Evolutionary conservation across 768 basidiomycete species (phyloP).

Genomic region (Boletus rubropictus): DNA sequence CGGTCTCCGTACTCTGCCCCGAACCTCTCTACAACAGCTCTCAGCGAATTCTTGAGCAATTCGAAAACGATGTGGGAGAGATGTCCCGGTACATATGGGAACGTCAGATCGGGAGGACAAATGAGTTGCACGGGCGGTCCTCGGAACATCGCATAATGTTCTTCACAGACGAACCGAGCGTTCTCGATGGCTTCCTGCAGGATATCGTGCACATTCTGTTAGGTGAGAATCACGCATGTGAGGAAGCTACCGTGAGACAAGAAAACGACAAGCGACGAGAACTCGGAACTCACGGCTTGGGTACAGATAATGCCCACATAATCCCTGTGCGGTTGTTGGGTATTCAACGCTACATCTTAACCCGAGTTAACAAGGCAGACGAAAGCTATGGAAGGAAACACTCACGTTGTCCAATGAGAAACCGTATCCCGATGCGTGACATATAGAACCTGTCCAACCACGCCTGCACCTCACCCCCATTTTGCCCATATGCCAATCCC

Average conservation of each 20-base stretch:
- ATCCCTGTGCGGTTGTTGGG: constrained; percentile 78
- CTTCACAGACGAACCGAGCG: constrained; percentile 89
- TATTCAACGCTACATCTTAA: constrained; percentile 88
- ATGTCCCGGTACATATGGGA: constrained; percentile 95
- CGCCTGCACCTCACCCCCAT: constrained; percentile 85
- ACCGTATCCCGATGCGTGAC: constrained; percentile 91
- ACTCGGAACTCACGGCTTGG: constrained; percentile 55
- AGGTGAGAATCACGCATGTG: not conserved
- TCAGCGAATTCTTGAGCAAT: constrained; percentile 92
- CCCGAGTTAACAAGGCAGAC: not conserved
- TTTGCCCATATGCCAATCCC: constrained; percentile 42
- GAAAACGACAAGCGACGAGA: not conserved
- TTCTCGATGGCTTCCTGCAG: constrained; percentile 98
- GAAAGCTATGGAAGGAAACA: constrained; percentile 1
- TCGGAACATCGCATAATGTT: constrained; percentile 93
- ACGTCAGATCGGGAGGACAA: constrained; percentile 79
- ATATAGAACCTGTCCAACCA: constrained; percentile 98
- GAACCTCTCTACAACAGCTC: constrained; percentile 90
- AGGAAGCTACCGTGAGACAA: not conserved
- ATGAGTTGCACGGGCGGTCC: constrained; percentile 95
- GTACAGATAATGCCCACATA: constrained; percentile 98
- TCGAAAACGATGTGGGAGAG: constrained; percentile 96
- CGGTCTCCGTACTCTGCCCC: constrained; percentile 71
- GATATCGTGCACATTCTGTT: constrained; percentile 88
- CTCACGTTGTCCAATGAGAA: constrained; percentile 92